Evolutionary conservation across 2,329 filamentous ascomycete species (phyloP).

Genomic region (Hypomyces perniciosus): DNA sequence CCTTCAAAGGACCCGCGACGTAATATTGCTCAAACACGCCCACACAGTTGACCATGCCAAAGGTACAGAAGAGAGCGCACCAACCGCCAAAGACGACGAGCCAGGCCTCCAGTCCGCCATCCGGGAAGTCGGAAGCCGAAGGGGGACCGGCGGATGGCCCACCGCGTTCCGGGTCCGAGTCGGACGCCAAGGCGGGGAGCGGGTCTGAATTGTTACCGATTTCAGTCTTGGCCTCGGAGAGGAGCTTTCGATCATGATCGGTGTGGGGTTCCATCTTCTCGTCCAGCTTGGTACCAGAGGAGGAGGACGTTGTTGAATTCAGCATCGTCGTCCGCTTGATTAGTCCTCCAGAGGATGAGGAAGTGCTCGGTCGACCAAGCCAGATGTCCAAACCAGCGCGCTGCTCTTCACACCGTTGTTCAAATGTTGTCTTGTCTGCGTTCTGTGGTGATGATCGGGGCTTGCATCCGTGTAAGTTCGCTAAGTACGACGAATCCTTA

Average conservation of each 20-base stretch:
- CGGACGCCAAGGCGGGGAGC: too few relatives aligned
- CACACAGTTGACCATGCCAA: constrained; percentile 38
- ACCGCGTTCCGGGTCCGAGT: constrained; percentile 4
- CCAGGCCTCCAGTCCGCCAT: constrained; percentile 54
- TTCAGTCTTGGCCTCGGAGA: not conserved
- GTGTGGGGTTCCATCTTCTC: not conserved
- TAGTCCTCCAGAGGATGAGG: too few relatives aligned
- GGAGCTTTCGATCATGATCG: not conserved
- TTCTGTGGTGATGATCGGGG: too few relatives aligned
- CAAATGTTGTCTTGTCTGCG: too few relatives aligned
- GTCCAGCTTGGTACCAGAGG: not conserved
- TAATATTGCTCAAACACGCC: constrained; percentile 58
- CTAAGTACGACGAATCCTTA: too few relatives aligned
- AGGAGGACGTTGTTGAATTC: not conserved
- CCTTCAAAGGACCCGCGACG: constrained; percentile 38
- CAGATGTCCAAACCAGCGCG: too few relatives aligned
- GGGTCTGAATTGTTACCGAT: not conserved
- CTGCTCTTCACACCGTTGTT: too few relatives aligned
- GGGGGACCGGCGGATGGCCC: not conserved
- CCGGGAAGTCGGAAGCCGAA: constrained; percentile 45
- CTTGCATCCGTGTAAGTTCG: too few relatives aligned
- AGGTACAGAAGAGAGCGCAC: constrained; percentile 39
- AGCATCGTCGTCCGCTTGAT: not conserved
- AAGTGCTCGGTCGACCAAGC: too few relatives aligned
- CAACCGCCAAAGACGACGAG: constrained; percentile 46